Evolutionary conservation across 164 flowering plant genomes (phyloP).

Genomic region (Nymphaea colorata): DNA sequence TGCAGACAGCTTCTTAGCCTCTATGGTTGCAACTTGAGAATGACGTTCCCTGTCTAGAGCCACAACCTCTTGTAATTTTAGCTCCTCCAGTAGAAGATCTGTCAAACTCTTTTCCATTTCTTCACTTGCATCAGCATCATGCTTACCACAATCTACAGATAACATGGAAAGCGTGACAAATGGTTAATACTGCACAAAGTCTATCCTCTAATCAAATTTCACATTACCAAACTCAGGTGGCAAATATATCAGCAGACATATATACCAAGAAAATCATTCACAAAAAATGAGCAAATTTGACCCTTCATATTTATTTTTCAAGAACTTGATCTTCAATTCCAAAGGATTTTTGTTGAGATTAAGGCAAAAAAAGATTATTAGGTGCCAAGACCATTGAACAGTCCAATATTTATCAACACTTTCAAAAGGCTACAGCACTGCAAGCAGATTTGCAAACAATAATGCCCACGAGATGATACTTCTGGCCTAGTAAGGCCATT

Average conservation of each 20-base stretch:
- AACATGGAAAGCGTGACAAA: not conserved
- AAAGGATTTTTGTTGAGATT: no score
- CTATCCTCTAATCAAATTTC: not conserved
- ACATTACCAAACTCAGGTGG: not conserved
- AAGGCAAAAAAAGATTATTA: no score
- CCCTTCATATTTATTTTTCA: no score
- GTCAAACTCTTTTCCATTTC: conserved; percentile 35
- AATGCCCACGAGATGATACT: no score
- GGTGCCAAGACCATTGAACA: no score
- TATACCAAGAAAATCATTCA: no score
- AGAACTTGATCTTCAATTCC: no score
- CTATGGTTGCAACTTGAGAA: conserved; percentile 13
- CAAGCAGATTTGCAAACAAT: no score
- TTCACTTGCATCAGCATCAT: conserved; percentile 28
- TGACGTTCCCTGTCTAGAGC: conserved; percentile 25
- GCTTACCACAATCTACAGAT: conserved; percentile 44
- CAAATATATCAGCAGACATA: not conserved
- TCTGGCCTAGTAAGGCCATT: no score
- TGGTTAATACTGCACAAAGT: not conserved
- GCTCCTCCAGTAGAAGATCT: conserved; percentile 38
- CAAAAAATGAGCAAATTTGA: no score
- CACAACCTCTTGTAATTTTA: conserved; percentile 28
- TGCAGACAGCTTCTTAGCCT: conserved; percentile 26
- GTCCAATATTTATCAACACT: no score
- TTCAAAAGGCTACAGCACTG: no score